Evolutionary conservation across 192 early-diverging fungal species (phyloP), one percentile per base, ranked within the genome.

Genomic region (Coemansia furcata): DNA sequence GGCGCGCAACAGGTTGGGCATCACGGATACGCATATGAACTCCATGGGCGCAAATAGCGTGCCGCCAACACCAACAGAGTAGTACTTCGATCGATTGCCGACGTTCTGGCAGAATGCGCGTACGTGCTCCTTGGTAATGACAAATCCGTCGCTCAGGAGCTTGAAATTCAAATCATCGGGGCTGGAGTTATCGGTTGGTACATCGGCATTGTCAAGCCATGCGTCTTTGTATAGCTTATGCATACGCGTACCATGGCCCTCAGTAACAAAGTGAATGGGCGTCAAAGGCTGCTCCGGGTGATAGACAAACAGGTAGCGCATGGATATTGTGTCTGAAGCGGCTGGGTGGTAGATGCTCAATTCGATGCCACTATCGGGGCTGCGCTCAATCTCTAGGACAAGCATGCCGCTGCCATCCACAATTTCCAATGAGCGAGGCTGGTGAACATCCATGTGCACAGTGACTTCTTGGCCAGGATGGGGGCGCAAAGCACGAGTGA

Each of bases 141-240:
- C 54, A 44, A 69, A 49, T 6, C 47, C 47, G n/a, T 49, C 47
- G 47, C 47, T 49, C 19, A 7, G 47, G 19, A 49, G 47, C 47
- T 14, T 9, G 39, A 40, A 40, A 40, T 40, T 40, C 39, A 14
- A 14, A 14, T 40, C 39, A 40, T 14, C 9, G 14, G 14, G 39
- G 39, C 9, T 10, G 9, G 39, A 40, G 39, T 40, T 40, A 14
- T 40, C 39, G 3, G 50, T 30, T 9, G 50, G 50, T 10, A 52
- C 50, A 12, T 52, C 50, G 11, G 50, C 50, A 12, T 52, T 71
- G 37, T 86, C 86, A 76, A 87, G 85, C 94, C 94, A 95, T 10
- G 94, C 84, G 54, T 87, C 78, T 61, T 84, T 87, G 83, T 94
- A 95, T 76, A 94, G 94, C 32, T 87, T 85, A 76, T 92, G 93